These are phyloP conservation scores for Suhomyces pyralidae DNA, from an alignment of 805 yeast species.

Conservation along the genomic window DNA sequence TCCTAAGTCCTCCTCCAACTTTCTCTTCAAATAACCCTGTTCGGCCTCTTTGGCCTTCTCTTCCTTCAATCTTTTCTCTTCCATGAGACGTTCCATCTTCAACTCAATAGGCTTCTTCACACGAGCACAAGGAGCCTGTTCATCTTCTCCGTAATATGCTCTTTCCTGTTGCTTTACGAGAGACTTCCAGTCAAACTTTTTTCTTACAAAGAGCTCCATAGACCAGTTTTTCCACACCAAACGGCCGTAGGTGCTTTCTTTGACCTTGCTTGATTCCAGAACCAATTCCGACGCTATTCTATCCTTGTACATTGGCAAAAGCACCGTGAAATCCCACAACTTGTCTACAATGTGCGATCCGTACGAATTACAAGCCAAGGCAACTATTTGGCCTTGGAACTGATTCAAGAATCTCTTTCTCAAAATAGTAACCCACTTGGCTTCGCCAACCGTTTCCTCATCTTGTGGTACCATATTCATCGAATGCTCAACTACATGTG, in stretches of 20 bases:
- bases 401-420: constrained; percentile 70
- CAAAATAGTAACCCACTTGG: constrained; percentile 46
- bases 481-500: constrained; percentile 75
- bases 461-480: constrained; percentile 43
- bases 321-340: constrained; percentile 74
- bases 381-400: constrained; percentile 52
- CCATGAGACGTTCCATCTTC: constrained; percentile 37
- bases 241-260: constrained; percentile 83
- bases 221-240: constrained; percentile 95
- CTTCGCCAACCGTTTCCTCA: constrained; percentile 34
- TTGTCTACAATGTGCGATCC: constrained; percentile 90
- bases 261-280: constrained; percentile 61
- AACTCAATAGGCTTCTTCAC: constrained; percentile 39
- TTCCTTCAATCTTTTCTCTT: constrained; percentile 26
- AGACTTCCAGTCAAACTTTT: constrained; percentile 79
- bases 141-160: constrained; percentile 24
- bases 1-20: constrained; percentile 17
- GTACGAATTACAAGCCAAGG: constrained; percentile 76
- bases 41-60: constrained; percentile 22
- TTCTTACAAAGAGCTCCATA: constrained; percentile 73
- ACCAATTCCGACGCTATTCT: constrained; percentile 69
- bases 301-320: constrained; percentile 81
- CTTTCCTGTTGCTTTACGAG: constrained; percentile 47
- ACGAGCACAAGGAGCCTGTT: constrained; percentile 13
- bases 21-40: constrained; percentile 20